phyloP scores from a whole-genome alignment of 2,329 filamentous ascomycete species.

The Sporothrix humicola region DNA sequence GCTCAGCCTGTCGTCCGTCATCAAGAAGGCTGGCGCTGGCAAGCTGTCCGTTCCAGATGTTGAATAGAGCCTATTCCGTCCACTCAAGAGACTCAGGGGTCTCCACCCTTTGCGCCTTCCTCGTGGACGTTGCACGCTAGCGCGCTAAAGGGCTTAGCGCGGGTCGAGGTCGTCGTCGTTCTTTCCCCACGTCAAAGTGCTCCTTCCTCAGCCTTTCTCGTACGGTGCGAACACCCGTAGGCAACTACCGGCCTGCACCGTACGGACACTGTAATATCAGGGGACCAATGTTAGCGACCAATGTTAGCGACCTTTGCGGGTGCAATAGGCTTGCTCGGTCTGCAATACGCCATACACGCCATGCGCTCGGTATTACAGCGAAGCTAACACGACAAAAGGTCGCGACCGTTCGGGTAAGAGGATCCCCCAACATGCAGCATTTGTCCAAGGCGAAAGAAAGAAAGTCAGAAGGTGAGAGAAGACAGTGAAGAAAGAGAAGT shows the following conservation, averaged over 20 bases:
- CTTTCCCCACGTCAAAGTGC: neutral
- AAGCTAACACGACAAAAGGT: conserved; percentile 27
- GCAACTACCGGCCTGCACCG: conserved; percentile 25
- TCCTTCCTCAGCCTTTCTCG: no score
- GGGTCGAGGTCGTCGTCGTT: neutral
- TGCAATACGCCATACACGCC: conserved; percentile 4
- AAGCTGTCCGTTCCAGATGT: conserved; percentile 30
- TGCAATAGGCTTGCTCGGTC: conserved; percentile 10
- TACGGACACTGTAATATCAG: conserved; percentile 28
- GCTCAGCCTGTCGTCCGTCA: neutral
- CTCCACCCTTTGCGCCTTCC: conserved; percentile 17
- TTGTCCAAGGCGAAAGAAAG: neutral
- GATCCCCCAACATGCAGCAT: neutral
- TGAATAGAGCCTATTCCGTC: conserved; percentile 34
- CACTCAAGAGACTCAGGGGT: conserved; percentile 6
- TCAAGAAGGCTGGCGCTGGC: neutral
- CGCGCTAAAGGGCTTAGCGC: neutral
- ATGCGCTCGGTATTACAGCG: conserved; percentile 20
- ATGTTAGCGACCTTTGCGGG: neutral
- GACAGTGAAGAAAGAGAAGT: neutral
- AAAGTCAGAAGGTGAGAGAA: neutral
- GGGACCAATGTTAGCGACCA: neutral
- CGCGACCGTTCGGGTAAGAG: conserved; percentile 22
- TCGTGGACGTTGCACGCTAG: conserved; percentile 25
- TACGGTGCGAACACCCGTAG: neutral